Evolutionary conservation across 1,139 yeast genomes (phyloP).

Genomic region (Zygoascus sp.): DNA sequence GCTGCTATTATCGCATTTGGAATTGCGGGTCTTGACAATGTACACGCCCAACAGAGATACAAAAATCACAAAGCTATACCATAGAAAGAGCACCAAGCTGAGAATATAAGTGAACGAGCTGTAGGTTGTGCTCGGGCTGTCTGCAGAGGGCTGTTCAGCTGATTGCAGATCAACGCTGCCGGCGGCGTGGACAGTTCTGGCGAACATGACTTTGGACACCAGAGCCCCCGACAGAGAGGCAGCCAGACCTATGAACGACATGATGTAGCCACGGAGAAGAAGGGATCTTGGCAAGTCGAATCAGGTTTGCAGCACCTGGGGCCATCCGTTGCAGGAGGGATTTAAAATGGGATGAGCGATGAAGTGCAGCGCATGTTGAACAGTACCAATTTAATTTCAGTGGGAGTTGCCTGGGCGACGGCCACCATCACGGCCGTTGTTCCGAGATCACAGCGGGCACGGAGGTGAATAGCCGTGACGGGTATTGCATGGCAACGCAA

Average conservation of each 20-base stretch:
- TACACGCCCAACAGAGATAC: constrained; percentile 17
- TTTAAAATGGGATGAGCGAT: no score
- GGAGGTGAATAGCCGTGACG: no score
- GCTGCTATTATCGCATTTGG: constrained; percentile 8
- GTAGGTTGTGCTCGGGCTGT: not conserved
- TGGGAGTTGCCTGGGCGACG: not conserved
- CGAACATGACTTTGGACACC: not conserved
- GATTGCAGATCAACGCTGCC: not conserved
- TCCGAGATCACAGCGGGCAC: no score
- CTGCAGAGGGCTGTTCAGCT: not conserved
- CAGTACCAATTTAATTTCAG: no score
- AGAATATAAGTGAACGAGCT: constrained; percentile 8
- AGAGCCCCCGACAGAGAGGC: not conserved
- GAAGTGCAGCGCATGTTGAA: not conserved
- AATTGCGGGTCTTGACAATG: constrained; percentile 13
- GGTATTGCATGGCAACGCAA: no score
- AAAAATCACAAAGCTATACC: constrained; percentile 19
- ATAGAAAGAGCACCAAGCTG: constrained; percentile 18
- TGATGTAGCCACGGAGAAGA: not conserved
- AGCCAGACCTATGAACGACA: not conserved
- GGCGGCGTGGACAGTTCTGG: not conserved
- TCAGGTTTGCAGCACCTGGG: no score
- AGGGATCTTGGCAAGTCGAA: no score
- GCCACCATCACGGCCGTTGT: no score
- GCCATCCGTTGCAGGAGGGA: no score